Evolutionary conservation across 371 early-diverging fungal species (phyloP).

Genomic region (Mycotypha africana): DNA sequence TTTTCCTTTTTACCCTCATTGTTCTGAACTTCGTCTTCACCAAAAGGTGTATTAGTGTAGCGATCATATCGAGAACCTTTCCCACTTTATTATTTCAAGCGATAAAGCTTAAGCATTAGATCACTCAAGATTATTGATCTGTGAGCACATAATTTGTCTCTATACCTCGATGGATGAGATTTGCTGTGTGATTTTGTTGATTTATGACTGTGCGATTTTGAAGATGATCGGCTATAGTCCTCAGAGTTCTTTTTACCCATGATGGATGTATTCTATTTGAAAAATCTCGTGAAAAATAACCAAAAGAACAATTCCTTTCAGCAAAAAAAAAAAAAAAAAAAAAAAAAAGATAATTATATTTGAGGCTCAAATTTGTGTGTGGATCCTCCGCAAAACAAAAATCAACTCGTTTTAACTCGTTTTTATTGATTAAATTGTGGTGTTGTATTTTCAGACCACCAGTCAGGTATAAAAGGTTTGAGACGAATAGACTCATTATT

Average conservation of each 20-base stretch:
- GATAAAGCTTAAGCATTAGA: no score
- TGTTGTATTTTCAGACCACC: slow-evolving; percentile 43
- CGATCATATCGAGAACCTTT: slow-evolving; percentile 18
- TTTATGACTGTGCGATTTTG: slow-evolving; percentile 6
- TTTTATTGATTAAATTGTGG: not conserved
- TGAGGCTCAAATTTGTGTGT: no score
- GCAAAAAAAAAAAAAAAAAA: not conserved
- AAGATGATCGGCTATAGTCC: slow-evolving; percentile 11
- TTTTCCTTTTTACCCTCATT: not conserved
- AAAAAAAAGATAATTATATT: slow-evolving; percentile 3
- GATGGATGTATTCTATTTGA: not conserved
- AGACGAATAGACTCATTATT: slow-evolving; percentile 31
- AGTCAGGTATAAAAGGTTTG: slow-evolving; percentile 49
- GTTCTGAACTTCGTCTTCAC: slow-evolving; percentile 8
- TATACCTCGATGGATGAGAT: slow-evolving; percentile 7
- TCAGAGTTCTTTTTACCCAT: slow-evolving; percentile 28
- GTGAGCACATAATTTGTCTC: no score
- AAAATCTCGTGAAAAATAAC: slow-evolving; percentile 1
- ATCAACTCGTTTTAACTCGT: no score
- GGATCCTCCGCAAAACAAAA: no score
- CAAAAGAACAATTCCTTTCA: not conserved
- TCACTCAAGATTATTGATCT: no score
- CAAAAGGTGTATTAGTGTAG: slow-evolving; percentile 16
- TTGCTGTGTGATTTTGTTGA: slow-evolving; percentile 9
- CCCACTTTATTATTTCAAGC: no score